Evolutionary conservation across 2,329 filamentous ascomycete species (phyloP).

Genomic region (Ophidiomyces ophidiicola): DNA sequence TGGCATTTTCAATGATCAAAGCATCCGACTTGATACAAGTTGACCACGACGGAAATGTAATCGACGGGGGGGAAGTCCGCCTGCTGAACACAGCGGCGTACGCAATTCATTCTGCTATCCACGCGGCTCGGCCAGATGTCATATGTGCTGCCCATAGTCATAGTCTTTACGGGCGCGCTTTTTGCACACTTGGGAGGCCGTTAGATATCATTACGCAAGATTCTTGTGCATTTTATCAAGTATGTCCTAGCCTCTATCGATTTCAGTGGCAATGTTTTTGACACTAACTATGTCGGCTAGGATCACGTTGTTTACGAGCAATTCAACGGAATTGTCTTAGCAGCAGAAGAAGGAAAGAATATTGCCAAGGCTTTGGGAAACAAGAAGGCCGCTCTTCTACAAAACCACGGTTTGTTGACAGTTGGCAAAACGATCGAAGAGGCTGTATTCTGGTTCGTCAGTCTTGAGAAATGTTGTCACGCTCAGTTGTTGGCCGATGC

Average conservation of each 20-base stretch:
- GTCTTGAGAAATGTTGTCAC: conserved; percentile 43
- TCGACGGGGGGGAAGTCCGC: conserved; percentile 46
- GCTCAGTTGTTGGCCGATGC: conserved; percentile 43
- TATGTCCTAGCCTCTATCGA: conserved; percentile 15
- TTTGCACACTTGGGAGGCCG: conserved; percentile 31
- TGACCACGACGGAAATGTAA: conserved; percentile 47
- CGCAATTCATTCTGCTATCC: conserved; percentile 44
- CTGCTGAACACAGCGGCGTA: conserved; percentile 40
- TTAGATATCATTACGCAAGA: conserved; percentile 38
- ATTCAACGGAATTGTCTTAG: conserved; percentile 44
- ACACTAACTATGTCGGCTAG: conserved; percentile 17
- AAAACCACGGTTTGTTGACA: conserved; percentile 44
- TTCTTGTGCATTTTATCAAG: conserved; percentile 35
- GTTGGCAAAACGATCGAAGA: conserved; percentile 41
- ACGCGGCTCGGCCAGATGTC: conserved; percentile 44
- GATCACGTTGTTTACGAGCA: conserved; percentile 42
- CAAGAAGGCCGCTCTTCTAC: conserved; percentile 42
- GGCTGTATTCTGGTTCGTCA: conserved; percentile 43
- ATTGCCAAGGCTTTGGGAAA: conserved; percentile 39
- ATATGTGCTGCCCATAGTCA: conserved; percentile 45
- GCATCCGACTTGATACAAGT: conserved; percentile 57
- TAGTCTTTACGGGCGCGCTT: conserved; percentile 39
- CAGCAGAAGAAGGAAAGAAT: conserved; percentile 41
- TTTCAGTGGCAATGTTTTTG: background rate
- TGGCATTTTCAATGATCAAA: conserved; percentile 50